Base-by-base conservation (phyloP, 2,329 filamentous ascomycete genomes). In the Verticillium zaregamsianum region DNA sequence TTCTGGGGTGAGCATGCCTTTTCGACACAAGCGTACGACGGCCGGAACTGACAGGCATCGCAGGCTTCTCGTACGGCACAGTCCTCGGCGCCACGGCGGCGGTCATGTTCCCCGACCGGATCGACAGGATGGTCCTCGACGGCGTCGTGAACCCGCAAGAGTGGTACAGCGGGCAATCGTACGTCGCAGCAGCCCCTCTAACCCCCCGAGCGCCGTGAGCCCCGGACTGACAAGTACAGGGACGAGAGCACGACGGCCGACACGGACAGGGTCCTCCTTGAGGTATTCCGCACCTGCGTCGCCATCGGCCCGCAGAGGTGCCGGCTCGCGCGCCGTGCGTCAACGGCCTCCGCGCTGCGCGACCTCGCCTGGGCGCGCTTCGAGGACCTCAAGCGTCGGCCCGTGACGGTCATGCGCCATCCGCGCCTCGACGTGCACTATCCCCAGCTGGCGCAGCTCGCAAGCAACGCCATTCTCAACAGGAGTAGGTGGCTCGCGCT, bases 61-160 rank as follows among this genome's bases (percentile, higher is more conserved):
- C 45, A 74, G 76, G 77, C 8, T 67, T 74, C 49, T 78, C 75
- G 0, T 79, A 78, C 60, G 76, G 77, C 0, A 75, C 72, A 2
- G 59, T 73, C 0, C 63, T 80, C 5, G 78, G 78, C 6, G 69
- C 70, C 5, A 77, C 73, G 1, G 65, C 72, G 3, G 75, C 73
- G 1, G 70, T 74, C 55, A 79, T 80, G 76, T 79, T 78, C 60
- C 77, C 73, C 0, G 68, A 73, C 5, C 66, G 63, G 17, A 64
- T 75, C 23, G 72, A 73, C 57, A 73, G 68, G 59, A 62, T 74
- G 57, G 61, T 76, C 28, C 58, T 75, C 1, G 73, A 76, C 35
- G 72, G 70, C 23, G 69, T 73, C 1, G 63, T 69, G 7, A 75
- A 75, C 54, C 63, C 67, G 0, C 70, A 72, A 31, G 69, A 76